These are phyloP conservation scores for Trichoderma simmonsii DNA, from an alignment of 2,329 filamentous ascomycete genomes.

Conservation along the genomic window DNA sequence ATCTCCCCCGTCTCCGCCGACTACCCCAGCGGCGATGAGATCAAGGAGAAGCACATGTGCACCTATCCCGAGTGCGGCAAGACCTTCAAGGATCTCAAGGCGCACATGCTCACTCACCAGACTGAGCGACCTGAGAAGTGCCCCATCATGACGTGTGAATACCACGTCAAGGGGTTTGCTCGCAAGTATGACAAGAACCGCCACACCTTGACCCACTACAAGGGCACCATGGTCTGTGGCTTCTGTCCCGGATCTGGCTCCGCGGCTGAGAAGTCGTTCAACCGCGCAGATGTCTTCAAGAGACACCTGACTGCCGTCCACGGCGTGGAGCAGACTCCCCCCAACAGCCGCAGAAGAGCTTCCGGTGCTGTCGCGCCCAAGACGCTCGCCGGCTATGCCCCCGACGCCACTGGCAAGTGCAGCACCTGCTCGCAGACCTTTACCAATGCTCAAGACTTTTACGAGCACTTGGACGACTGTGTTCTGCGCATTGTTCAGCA, in stretches of 20 bases:
- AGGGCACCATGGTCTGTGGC: slow-evolving; percentile 94
- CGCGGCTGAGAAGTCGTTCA: slow-evolving; percentile 89
- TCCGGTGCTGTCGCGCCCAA: slow-evolving; percentile 46
- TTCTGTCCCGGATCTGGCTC: slow-evolving; percentile 90
- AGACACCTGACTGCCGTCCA: slow-evolving; percentile 87
- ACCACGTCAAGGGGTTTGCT: slow-evolving; percentile 88
- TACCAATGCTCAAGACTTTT: slow-evolving; percentile 93
- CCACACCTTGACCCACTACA: slow-evolving; percentile 92
- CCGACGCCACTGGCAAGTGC: slow-evolving; percentile 87
- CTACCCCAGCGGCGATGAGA: slow-evolving; percentile 59
- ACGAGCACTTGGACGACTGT: slow-evolving; percentile 87
- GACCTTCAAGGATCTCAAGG: slow-evolving; percentile 86
- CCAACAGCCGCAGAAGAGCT: slow-evolving; percentile 80
- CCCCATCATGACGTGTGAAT: slow-evolving; percentile 87
- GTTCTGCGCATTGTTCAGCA: slow-evolving; percentile 69
- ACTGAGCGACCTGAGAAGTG: slow-evolving; percentile 91
- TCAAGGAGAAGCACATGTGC: slow-evolving; percentile 69
- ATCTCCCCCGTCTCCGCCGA: slow-evolving; percentile 61
- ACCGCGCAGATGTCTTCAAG: slow-evolving; percentile 94
- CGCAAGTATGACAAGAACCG: slow-evolving; percentile 96
- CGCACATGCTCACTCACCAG: slow-evolving; percentile 92
- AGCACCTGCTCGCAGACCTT: slow-evolving; percentile 92
- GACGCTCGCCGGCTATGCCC: slow-evolving; percentile 67
- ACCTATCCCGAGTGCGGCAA: slow-evolving; percentile 81
- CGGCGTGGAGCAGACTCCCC: slow-evolving; percentile 86